phyloP scores from a whole-genome alignment of 192 early-diverging fungal species.

The Linnemannia exigua region DNA sequence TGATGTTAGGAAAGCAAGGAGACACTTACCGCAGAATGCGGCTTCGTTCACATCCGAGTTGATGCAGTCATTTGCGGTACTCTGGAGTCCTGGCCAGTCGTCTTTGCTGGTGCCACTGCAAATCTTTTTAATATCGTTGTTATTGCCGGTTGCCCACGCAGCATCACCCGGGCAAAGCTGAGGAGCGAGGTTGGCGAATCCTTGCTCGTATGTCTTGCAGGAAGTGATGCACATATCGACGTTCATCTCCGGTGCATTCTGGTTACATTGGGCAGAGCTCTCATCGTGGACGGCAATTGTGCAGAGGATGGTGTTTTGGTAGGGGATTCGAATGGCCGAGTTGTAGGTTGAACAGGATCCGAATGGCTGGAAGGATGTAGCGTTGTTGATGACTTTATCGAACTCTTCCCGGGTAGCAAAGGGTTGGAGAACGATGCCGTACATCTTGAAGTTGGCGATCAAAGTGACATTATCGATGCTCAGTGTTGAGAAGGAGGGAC shows the following conservation, averaged over 20 bases:
- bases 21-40: constrained; percentile 36
- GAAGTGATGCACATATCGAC: constrained; percentile 24
- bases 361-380: constrained; percentile 29
- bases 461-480: constrained; percentile 24
- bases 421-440: constrained; percentile 20
- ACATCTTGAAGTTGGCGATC: not conserved
- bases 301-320: constrained; percentile 44
- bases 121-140: not conserved
- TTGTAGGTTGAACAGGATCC: constrained; percentile 29
- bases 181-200: constrained; percentile 6
- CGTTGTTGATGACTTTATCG: constrained; percentile 29
- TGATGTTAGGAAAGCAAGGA: not conserved
- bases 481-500: constrained; percentile 19
- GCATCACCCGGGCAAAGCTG: constrained; percentile 18
- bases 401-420: constrained; percentile 35
- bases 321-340: constrained; percentile 19
- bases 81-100: constrained; percentile 20
- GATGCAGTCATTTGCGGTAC: constrained; percentile 9
- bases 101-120: not conserved
- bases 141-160: not conserved
- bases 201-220: constrained; percentile 31
- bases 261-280: not conserved
- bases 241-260: not conserved
- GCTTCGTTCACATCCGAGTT: constrained; percentile 33
- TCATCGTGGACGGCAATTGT: constrained; percentile 20